These are phyloP conservation scores for Salvia splendens DNA, from an alignment of 257 asterid species.

Conservation along the genomic window DNA sequence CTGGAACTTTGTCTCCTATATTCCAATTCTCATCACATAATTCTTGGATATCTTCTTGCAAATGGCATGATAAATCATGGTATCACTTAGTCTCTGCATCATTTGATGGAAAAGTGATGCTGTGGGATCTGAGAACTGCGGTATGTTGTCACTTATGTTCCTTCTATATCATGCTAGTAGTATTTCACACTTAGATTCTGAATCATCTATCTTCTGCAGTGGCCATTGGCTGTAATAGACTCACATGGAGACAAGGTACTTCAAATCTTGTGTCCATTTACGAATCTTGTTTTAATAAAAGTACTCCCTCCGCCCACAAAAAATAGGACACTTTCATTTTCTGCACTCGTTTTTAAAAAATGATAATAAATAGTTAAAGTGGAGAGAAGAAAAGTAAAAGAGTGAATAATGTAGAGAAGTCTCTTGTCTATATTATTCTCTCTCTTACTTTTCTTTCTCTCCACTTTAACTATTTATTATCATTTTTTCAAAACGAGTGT, in stretches of 20 bases:
- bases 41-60: constrained; percentile 96
- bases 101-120: constrained; percentile 94
- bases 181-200: constrained; percentile 26
- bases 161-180: constrained; percentile 7
- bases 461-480: too few relatives aligned
- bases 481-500: too few relatives aligned
- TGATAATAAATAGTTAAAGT: too few relatives aligned
- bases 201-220: constrained; percentile 54
- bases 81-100: constrained; percentile 88
- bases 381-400: too few relatives aligned
- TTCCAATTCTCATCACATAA: constrained; percentile 79
- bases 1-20: constrained; percentile 82
- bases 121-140: constrained; percentile 98
- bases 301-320: too few relatives aligned
- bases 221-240: constrained; percentile 80
- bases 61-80: constrained; percentile 91
- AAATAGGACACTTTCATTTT: too few relatives aligned
- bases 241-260: constrained; percentile 87
- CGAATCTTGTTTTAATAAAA: background rate
- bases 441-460: too few relatives aligned
- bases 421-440: too few relatives aligned
- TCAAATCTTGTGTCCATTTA: constrained; percentile 19
- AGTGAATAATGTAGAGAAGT: too few relatives aligned
- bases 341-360: too few relatives aligned
- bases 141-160: constrained; percentile 41